Percentiles rank a stretch among this genome's conserved stretches.
phyloP scores from a whole-genome alignment of 192 early-diverging fungal genomes.

The Coemansia sp. region DNA sequence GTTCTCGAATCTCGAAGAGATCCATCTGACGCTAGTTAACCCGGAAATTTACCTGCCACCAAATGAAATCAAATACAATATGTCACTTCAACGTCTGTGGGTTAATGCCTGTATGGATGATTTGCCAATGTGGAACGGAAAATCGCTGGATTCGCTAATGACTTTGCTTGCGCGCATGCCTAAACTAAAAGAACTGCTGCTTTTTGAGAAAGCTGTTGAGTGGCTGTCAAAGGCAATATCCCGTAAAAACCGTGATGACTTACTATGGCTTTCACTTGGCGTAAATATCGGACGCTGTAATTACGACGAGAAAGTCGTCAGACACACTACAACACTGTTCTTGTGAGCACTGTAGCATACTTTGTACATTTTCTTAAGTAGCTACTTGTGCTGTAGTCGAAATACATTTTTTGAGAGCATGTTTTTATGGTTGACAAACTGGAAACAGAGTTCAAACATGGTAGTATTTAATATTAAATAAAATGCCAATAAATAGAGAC shows the following conservation, averaged over 20 bases:
- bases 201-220: conserved; percentile 14
- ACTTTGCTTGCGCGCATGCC: conserved; percentile 12
- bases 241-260: conserved; percentile 4
- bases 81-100: conserved; percentile 19
- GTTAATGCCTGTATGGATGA: conserved; percentile 2
- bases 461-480: too few relatives aligned
- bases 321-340: conserved; percentile 1
- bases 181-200: conserved; percentile 16
- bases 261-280: conserved; percentile 2
- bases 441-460: too few relatives aligned
- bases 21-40: conserved; percentile 7
- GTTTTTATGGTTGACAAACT: too few relatives aligned
- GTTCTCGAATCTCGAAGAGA: conserved; percentile 12
- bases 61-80: conserved; percentile 13
- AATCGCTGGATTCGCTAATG: conserved; percentile 10
- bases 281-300: conserved; percentile 21
- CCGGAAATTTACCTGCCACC: neutral
- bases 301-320: conserved; percentile 1
- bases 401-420: too few relatives aligned
- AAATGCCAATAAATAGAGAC: too few relatives aligned
- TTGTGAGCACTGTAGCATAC: neutral
- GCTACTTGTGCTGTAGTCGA: too few relatives aligned
- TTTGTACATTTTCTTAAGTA: too few relatives aligned
- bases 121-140: conserved; percentile 2
- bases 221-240: conserved; percentile 6